Conservation (phyloP, 108 stramenopile species). For the Heterococcus sp. region DNA sequence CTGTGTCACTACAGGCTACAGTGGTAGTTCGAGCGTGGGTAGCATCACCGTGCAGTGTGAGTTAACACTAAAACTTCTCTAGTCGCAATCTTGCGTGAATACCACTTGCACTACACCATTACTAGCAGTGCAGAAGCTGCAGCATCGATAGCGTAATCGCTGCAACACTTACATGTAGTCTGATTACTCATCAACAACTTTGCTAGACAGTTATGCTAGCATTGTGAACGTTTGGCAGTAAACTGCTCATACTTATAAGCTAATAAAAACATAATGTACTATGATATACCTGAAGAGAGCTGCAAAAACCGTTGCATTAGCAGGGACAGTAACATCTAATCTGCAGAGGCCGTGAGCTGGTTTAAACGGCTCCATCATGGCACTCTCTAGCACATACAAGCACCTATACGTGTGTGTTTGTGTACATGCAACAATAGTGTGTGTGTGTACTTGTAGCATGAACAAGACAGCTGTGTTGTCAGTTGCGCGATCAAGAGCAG, state of each 20-base stretch:
- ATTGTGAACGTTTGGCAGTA: no score
- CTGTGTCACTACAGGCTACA: background rate
- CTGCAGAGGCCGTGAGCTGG: conserved; percentile 16
- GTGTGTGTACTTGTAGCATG: background rate
- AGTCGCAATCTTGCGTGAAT: no score
- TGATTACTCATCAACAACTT: no score
- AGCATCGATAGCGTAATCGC: no score
- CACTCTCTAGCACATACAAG: conserved; percentile 30
- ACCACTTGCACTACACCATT: no score
- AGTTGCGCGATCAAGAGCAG: background rate
- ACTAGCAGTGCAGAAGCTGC: no score
- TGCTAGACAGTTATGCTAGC: no score
- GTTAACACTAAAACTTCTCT: no score
- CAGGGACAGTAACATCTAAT: conserved; percentile 5
- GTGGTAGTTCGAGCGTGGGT: background rate
- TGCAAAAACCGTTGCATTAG: conserved; percentile 25
- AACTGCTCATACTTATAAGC: no score
- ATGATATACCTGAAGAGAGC: conserved; percentile 40
- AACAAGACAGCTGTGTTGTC: background rate
- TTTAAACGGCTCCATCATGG: conserved; percentile 18
- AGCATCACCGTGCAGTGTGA: background rate
- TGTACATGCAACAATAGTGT: background rate
- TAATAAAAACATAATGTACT: no score
- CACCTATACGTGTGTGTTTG: background rate
- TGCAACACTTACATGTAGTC: no score